Conservation (phyloP, 1,139 yeast genomes). For the Zhuliangozyma blackwelliae region DNA sequence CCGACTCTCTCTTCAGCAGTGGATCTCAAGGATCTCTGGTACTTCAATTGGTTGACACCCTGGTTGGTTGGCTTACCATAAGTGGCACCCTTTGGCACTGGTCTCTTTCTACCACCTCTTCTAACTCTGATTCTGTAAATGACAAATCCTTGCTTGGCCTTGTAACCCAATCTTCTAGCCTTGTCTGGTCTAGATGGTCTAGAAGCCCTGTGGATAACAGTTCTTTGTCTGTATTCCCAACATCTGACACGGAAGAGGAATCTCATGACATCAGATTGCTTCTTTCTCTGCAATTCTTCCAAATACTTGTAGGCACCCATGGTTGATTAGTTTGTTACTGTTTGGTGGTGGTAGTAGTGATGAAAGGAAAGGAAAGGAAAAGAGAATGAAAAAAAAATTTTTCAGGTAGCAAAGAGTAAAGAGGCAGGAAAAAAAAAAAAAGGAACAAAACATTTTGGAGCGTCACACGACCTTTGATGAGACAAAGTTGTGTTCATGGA, state of each 20-base stretch:
- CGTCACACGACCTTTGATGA: too few species aligned
- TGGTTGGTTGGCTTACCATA: slow-evolving; percentile 99
- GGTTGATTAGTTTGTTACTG: slow-evolving; percentile 19
- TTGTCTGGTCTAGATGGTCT: slow-evolving; percentile 99
- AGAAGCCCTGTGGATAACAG: slow-evolving; percentile 97
- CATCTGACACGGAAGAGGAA: slow-evolving; percentile 99
- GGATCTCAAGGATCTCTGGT: slow-evolving; percentile 97
- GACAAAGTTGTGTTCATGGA: too few species aligned
- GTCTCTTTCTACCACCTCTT: slow-evolving; percentile 99
- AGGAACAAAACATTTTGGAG: too few species aligned
- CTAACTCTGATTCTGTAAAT: slow-evolving; percentile 98
- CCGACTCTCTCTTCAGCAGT: slow-evolving; percentile 99
- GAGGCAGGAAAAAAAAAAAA: not conserved
- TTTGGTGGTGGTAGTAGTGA: slow-evolving; percentile 1
- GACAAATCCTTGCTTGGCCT: slow-evolving; percentile 99
- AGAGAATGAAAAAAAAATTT: not conserved
- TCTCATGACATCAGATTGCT: slow-evolving; percentile 99
- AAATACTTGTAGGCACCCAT: slow-evolving; percentile 99
- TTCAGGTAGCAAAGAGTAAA: not conserved
- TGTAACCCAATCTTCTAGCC: slow-evolving; percentile 99
- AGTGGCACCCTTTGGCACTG: slow-evolving; percentile 99
- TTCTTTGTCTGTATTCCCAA: slow-evolving; percentile 99
- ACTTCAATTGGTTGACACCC: slow-evolving; percentile 98
- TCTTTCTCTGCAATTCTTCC: slow-evolving; percentile 99
- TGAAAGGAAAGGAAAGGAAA: slow-evolving; percentile 1